Percentiles rank a stretch among this genome's conserved stretches.
These are phyloP conservation scores for Avicennia marina DNA, from an alignment of 257 asterid genomes.

Conservation along the genomic window DNA sequence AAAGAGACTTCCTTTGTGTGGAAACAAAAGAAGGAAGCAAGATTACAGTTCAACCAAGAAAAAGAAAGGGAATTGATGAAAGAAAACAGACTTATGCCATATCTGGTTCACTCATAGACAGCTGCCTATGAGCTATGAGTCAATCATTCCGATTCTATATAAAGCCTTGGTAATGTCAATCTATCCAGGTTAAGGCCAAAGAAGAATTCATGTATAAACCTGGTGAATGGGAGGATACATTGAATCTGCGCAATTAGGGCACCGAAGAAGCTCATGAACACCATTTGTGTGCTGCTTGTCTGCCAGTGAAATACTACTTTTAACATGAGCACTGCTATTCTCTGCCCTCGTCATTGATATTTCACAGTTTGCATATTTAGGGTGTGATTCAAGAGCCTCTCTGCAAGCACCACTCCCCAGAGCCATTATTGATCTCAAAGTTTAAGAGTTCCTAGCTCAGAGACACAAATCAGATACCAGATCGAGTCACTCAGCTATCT, in stretches of 20 bases:
- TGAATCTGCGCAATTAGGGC: not conserved
- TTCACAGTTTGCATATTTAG: slow-evolving; percentile 33
- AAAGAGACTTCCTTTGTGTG: too few species aligned
- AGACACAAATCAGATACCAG: not conserved
- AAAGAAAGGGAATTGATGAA: too few species aligned
- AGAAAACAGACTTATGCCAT: too few species aligned
- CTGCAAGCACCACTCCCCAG: slow-evolving; percentile 50
- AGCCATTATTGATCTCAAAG: slow-evolving; percentile 43
- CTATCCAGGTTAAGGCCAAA: not conserved
- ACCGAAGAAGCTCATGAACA: not conserved
- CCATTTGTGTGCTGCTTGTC: too few species aligned
- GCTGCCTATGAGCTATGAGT: too few species aligned
- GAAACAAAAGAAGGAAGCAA: too few species aligned
- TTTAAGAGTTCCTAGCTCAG: slow-evolving; percentile 5
- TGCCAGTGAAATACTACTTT: slow-evolving; percentile 19
- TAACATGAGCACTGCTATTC: slow-evolving; percentile 22
- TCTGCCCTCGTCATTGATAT: slow-evolving; percentile 30
- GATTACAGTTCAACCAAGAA: too few species aligned
- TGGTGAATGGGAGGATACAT: not conserved
- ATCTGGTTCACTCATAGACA: too few species aligned
- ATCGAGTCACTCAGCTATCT: slow-evolving; percentile 4
- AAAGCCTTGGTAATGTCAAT: too few species aligned
- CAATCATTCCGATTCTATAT: too few species aligned
- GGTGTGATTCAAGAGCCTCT: slow-evolving; percentile 43
- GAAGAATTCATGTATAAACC: not conserved